Evolutionary conservation across 371 early-diverging fungal species (phyloP), one percentile per base, ranked within the genome.

Genomic region (Entomophthora muscae): DNA sequence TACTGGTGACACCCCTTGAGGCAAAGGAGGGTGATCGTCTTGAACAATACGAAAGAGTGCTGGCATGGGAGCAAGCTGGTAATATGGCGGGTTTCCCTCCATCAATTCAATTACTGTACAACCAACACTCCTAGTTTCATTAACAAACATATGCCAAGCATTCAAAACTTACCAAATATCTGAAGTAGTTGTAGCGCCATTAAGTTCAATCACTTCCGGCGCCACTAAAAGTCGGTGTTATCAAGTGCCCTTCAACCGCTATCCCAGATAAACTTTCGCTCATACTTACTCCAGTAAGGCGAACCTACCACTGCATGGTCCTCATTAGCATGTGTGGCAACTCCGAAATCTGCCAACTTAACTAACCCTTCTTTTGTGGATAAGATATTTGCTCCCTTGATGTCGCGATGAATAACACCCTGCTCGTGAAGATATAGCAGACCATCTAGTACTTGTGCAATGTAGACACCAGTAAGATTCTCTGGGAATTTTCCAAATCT

Each of bases 21-120:
- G 93, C 22, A 94, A 73, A 3, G 93, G 93, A 27, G 92, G 89
- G 59, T 78, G 78, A 21, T 83, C 84, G 69, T 90, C 94, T 71
- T 93, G 89, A 1, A 94, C 95, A 58, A 94, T 93, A 57, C 83
- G 82, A 71, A 88, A 94, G 67, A 94, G 79, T 31, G 91, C 90
- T 1, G 90, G 80, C 91, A 91, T 90, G 42, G 86, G 81, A 61
- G 83, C 76, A 54, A 91, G 61, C 28, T 83, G 81, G 12, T 78
- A 74, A 73, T 91, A 94, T 12, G 93, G 93, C 24, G 95, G 93
- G 66, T 89, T 83, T 0, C 92, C 93, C 0, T 88, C 88, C 1
- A 90, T 70, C 57, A 94, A 74, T 67, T 94, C 95, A 31, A 92
- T 82, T 2, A 92, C 74, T 0, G 91, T 90, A 68, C 93, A 93